These are phyloP conservation scores for Hanseniaspora occidentalis DNA, from an alignment of 805 yeast genomes.

Conservation along the genomic window DNA sequence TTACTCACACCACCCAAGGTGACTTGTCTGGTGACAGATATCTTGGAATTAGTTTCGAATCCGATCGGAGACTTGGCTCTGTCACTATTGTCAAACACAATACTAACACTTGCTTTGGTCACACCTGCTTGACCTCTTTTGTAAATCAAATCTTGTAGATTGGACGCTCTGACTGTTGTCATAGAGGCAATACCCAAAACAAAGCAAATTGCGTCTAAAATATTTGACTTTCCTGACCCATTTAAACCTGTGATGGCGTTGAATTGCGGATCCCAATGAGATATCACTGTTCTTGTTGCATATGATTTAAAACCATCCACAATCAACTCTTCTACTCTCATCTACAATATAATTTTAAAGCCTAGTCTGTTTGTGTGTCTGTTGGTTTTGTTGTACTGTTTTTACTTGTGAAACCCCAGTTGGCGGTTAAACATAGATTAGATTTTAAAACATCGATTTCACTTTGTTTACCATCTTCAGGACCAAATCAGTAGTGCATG, in stretches of 20 bases:
- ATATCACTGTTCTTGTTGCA: conserved; percentile 89
- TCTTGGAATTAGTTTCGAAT: conserved; percentile 61
- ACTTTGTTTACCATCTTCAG: no score
- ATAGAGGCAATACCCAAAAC: conserved; percentile 94
- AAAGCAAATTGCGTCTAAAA: conserved; percentile 92
- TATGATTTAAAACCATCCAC: conserved; percentile 97
- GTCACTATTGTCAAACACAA: conserved; percentile 84
- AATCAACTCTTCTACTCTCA: conserved; percentile 93
- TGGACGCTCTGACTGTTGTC: conserved; percentile 90
- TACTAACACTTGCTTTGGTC: conserved; percentile 91
- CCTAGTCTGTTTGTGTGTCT: conserved; percentile 1
- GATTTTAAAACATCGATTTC: no score
- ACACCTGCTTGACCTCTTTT: conserved; percentile 98
- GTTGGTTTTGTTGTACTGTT: no score
- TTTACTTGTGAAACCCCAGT: no score
- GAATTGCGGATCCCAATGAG: conserved; percentile 93
- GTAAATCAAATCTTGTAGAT: conserved; percentile 85
- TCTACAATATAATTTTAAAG: conserved; percentile 16
- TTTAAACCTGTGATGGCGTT: conserved; percentile 96
- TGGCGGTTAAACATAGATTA: no score
- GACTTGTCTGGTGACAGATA: conserved; percentile 85
- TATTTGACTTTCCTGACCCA: conserved; percentile 96
- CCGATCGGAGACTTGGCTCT: conserved; percentile 73
- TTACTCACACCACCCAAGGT: conserved; percentile 86
- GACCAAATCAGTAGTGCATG: no score